These are phyloP conservation scores for Backusella sp. DNA, from an alignment of 192 early-diverging fungal species.

Conservation along the genomic window DNA sequence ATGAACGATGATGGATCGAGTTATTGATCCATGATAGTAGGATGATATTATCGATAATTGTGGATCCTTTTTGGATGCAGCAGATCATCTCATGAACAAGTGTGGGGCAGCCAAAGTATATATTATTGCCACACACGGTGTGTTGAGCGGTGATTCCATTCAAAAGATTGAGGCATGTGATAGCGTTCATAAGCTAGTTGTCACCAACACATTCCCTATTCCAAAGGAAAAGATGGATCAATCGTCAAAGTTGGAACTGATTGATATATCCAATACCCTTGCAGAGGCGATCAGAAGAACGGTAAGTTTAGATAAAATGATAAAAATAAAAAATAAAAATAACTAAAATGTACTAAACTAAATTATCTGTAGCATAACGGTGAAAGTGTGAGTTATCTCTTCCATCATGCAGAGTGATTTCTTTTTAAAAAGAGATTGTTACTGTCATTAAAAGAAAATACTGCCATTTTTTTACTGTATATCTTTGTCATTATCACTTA, in stretches of 20 bases:
- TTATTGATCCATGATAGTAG: conserved; percentile 14
- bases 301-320: conserved; percentile 11
- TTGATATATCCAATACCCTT: conserved; percentile 87
- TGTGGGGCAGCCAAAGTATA: conserved; percentile 82
- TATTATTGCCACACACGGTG: conserved; percentile 93
- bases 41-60: conserved; percentile 96
- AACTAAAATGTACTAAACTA: neutral
- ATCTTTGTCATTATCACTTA: neutral
- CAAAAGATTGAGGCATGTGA: conserved; percentile 70
- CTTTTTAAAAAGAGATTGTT: neutral
- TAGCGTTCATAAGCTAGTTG: conserved; percentile 51
- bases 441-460: neutral
- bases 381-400: conserved; percentile 37
- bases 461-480: neutral
- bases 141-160: conserved; percentile 86
- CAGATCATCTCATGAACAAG: conserved; percentile 84
- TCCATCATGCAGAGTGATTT: conserved; percentile 31
- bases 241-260: conserved; percentile 75
- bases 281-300: conserved; percentile 90
- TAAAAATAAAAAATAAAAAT: neutral
- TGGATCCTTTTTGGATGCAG: conserved; percentile 87
- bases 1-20: neutral
- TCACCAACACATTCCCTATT: conserved; percentile 93
- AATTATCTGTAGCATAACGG: conserved; percentile 27
- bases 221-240: conserved; percentile 64